Evolutionary conservation across 148 eudicot species (phyloP), one percentile per base, ranked within the genome.

Genomic region (Polygonum aviculare): DNA sequence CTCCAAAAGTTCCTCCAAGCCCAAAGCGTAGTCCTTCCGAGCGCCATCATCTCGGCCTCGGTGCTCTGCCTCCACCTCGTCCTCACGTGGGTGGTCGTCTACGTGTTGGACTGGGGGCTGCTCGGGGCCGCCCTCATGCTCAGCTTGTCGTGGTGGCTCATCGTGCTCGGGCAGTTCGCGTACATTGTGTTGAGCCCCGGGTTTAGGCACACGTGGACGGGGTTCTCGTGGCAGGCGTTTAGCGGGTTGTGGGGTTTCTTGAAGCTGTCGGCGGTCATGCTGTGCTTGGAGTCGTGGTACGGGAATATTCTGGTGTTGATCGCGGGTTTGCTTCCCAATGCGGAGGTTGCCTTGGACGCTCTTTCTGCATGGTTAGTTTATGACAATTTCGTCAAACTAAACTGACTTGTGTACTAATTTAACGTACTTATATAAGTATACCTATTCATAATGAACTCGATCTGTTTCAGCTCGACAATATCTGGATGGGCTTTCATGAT

Each of bases 261-360:
- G 5, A 85, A 82, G 50, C 31, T 87, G 41, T 83, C 90, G 0
- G 90, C 85, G 7, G 88, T 87, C 55, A 87, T 87, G 90, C 39
- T 87, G 59, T 87, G 90, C 73, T 71, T 87, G 51, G 90, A 87
- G 82, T 80, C 84, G 12, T 87, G 90, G 90, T 87, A 85, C 40
- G 72, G 38, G 8, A 87, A 87, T 77, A 79, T 87, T 8, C 16
- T 87, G 73, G 87, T 83, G 10, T 40, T 87, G 77, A 76, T 87
- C 75, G 82, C 87, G 72, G 90, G 90, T 7, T 69, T 83, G 82
- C 80, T 87, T 2, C 74, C 80, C 0, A 78, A 87, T 45, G 75
- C 90, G 49, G 79, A 87, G 76, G 69, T 87, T 48, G 84, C 87
- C 33, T 60, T 87, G 77, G 90, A 87, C 74, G 77, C 90, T 9